Evolutionary conservation across 805 yeast genomes (phyloP).

Genomic region (Spencermartinsiella europaea): DNA sequence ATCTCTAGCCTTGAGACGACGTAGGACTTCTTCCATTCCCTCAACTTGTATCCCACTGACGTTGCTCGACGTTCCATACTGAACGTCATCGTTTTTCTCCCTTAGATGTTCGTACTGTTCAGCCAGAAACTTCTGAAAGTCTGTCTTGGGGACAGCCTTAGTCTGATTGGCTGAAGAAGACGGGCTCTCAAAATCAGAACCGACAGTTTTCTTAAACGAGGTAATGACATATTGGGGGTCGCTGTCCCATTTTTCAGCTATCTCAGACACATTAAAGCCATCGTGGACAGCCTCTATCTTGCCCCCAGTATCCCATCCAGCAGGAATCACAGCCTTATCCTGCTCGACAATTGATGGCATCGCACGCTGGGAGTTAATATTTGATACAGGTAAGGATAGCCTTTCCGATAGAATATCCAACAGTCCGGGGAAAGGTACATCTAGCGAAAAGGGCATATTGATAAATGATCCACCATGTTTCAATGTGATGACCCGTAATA

Average conservation of each 20-base stretch:
- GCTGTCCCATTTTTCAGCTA: constrained; percentile 22
- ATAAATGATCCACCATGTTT: constrained; percentile 13
- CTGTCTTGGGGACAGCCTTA: constrained; percentile 13
- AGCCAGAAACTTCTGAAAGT: constrained; percentile 21
- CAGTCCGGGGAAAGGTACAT: constrained; percentile 6
- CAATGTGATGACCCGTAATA: constrained; percentile 23
- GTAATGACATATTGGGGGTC: constrained; percentile 3
- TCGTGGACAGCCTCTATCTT: constrained; percentile 27
- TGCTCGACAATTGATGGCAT: constrained; percentile 21
- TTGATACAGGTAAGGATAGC: constrained; percentile 17
- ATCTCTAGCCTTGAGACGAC: constrained; percentile 21
- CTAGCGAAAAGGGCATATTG: constrained; percentile 11
- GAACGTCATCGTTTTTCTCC: constrained; percentile 6
- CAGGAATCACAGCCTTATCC: constrained; percentile 25
- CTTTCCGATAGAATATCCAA: constrained; percentile 20
- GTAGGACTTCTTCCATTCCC: constrained; percentile 20
- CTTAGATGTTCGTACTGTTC: constrained; percentile 15
- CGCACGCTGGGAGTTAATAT: constrained; percentile 16
- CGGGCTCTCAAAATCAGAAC: not conserved
- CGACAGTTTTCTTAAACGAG: not conserved
- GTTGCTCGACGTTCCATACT: constrained; percentile 6
- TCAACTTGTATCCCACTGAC: constrained; percentile 26
- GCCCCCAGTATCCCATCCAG: constrained; percentile 34
- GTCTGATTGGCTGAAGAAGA: not conserved
- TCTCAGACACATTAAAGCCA: constrained; percentile 21